Percentiles rank a stretch among this genome's conserved stretches.
Evolutionary conservation across 129 eudicot species (phyloP).

Genomic region (Apium graveolens): DNA sequence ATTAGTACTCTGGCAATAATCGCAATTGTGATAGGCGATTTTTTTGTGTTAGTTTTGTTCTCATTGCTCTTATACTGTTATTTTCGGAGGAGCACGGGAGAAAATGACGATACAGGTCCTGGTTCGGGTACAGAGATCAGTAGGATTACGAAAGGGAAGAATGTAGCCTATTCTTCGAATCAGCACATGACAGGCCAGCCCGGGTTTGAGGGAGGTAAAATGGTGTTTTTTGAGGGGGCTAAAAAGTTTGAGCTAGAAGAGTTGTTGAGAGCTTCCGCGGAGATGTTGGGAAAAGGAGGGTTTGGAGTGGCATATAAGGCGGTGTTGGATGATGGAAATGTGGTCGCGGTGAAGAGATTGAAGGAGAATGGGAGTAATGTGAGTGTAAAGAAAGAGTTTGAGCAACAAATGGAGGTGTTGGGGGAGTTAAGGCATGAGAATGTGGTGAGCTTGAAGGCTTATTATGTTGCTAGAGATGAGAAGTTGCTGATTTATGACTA

Average conservation of each 20-base stretch:
- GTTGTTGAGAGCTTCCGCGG: slow-evolving; percentile 87
- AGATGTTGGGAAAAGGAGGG: slow-evolving; percentile 91
- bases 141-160: slow-evolving; percentile 32
- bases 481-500: slow-evolving; percentile 73
- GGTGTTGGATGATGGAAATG: slow-evolving; percentile 70
- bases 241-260: slow-evolving; percentile 91
- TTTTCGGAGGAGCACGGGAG: slow-evolving; percentile 33
- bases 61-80: slow-evolving; percentile 62
- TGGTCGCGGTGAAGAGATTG: slow-evolving; percentile 90
- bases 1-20: slow-evolving; percentile 44
- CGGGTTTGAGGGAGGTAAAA: slow-evolving; percentile 61
- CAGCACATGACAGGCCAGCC: slow-evolving; percentile 31
- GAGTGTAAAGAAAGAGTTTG: slow-evolving; percentile 72
- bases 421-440: slow-evolving; percentile 72
- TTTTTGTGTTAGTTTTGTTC: slow-evolving; percentile 38
- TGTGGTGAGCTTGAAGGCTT: slow-evolving; percentile 70
- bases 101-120: not conserved
- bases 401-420: slow-evolving; percentile 79
- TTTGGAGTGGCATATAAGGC: slow-evolving; percentile 96
- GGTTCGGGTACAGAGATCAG: slow-evolving; percentile 13
- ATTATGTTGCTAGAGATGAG: slow-evolving; percentile 82
- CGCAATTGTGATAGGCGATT: slow-evolving; percentile 63
- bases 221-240: slow-evolving; percentile 77
- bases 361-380: slow-evolving; percentile 39
- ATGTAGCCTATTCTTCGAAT: slow-evolving; percentile 46